A percentile compares a stretch with the other conserved stretches of the same genome.
phyloP scores from a whole-genome alignment of 208 protist species.

The Naegleria gruberi region DNA sequence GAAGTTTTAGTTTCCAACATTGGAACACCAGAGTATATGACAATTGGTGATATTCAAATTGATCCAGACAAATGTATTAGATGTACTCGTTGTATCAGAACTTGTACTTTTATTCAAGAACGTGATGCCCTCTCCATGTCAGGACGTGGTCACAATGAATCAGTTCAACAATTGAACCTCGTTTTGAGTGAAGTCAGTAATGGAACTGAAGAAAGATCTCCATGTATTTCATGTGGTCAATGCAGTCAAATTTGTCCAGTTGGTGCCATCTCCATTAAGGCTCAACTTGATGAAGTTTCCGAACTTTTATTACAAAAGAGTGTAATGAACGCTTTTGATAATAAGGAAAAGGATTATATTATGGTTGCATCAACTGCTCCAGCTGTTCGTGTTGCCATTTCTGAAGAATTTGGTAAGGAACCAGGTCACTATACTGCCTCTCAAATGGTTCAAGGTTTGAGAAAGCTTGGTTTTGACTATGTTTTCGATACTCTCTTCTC shows the following conservation, averaged over 20 bases:
- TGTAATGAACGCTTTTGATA: background rate
- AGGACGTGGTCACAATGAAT: background rate
- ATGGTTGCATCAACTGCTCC: background rate
- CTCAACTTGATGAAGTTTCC: background rate
- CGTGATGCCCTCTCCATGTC: background rate
- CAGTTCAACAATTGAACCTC: background rate
- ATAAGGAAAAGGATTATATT: background rate
- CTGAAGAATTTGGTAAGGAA: background rate
- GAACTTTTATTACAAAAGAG: background rate
- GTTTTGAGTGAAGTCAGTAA: background rate
- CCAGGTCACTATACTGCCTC: background rate
- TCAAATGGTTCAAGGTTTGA: background rate
- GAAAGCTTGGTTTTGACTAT: background rate
- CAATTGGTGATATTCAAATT: background rate
- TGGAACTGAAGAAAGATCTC: background rate
- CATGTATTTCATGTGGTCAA: background rate
- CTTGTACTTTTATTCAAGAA: background rate
- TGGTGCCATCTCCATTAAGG: background rate
- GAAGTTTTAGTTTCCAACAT: background rate
- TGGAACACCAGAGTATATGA: background rate
- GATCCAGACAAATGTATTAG: background rate
- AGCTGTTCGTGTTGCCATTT: background rate
- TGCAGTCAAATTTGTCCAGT: background rate
- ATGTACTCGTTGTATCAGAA: background rate
- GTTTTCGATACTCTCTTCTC: slow-evolving; percentile 21